Base-by-base conservation (phyloP, 192 early-diverging fungal genomes). In the Backusella tarrabulga region DNA sequence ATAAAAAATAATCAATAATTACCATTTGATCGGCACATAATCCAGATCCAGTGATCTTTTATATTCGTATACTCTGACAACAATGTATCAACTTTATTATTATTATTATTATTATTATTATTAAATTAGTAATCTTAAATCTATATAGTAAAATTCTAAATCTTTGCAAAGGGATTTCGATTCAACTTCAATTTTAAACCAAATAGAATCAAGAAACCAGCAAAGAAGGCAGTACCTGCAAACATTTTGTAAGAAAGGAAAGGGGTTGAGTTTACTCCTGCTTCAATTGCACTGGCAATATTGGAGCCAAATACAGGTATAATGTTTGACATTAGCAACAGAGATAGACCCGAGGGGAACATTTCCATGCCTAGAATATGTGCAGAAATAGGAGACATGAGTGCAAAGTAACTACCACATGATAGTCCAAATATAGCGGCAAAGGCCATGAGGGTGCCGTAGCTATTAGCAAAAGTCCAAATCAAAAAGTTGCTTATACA, bases 221-320 rank as follows among this genome's bases (percentile, higher is more conserved):
- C 5, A 19, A 79, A 15, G 29, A 74, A 79, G 4, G 41, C 36
- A n/a, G 68, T 73, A 11, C 81, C 77, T 26, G 79, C 68, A 80
- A 82, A 88, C 80, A 88, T 81, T 76, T 84, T 83, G 21, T 86
- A 74, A 46, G 80, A 71, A 66, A 85, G 78, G 15, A 56, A 80
- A 1, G 78, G 63, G 6, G 78, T 72, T 0, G 84, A 73, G 4
- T 38, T 44, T 12, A 80, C 71, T 50, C 74, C 80, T 11, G 72
- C 34, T 67, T 83, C 77, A 7, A 83, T 76, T 8, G 81, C 78
- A 67, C 75, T 71, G 11, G 81, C 75, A 29, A 83, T 83, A 52
- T 71, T 75, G 12, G 79, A 71, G 17, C 78, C 81, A 52, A 83
- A 83, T 0, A 80, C 71, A 26, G 81, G 52, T 1, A 80, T 66